A percentile compares a stretch with the other conserved stretches of the same genome.
phyloP scores from a whole-genome alignment of 257 asterid species.

The Knoxia roxburghii region DNA sequence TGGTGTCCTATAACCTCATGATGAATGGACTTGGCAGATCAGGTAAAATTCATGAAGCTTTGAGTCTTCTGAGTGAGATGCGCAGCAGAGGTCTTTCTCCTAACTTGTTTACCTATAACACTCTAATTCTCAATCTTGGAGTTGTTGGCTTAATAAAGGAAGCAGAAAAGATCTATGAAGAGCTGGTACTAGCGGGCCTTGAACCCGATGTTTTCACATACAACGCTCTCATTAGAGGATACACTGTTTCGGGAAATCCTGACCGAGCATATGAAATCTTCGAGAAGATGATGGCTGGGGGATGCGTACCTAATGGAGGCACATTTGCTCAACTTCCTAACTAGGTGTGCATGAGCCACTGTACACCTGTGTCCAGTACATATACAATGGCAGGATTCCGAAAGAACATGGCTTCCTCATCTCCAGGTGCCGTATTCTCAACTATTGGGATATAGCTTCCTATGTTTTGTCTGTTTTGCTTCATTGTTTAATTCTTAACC shows the following conservation, averaged over 20 bases:
- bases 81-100: conserved; percentile 64
- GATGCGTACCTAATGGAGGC: conserved; percentile 72
- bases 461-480: no score
- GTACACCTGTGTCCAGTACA: not conserved
- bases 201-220: conserved; percentile 82
- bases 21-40: conserved; percentile 73
- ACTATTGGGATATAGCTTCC: no score
- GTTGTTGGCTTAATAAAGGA: conserved; percentile 63
- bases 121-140: conserved; percentile 69
- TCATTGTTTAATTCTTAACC: no score
- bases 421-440: not conserved
- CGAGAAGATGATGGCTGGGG: conserved; percentile 85
- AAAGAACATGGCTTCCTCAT: conserved; percentile 2
- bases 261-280: conserved; percentile 75
- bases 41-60: conserved; percentile 49
- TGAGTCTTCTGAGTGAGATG: conserved; percentile 73
- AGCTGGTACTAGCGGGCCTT: conserved; percentile 52
- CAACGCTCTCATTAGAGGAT: conserved; percentile 80
- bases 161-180: conserved; percentile 65
- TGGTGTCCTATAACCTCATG: conserved; percentile 77
- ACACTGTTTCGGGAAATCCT: conserved; percentile 61
- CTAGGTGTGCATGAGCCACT: conserved; percentile 13
- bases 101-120: conserved; percentile 69
- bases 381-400: not conserved
- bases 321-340: conserved; percentile 95